These are phyloP conservation scores for Magnaporthales sp. DNA, from an alignment of 2,329 filamentous ascomycete species.

Conservation along the genomic window DNA sequence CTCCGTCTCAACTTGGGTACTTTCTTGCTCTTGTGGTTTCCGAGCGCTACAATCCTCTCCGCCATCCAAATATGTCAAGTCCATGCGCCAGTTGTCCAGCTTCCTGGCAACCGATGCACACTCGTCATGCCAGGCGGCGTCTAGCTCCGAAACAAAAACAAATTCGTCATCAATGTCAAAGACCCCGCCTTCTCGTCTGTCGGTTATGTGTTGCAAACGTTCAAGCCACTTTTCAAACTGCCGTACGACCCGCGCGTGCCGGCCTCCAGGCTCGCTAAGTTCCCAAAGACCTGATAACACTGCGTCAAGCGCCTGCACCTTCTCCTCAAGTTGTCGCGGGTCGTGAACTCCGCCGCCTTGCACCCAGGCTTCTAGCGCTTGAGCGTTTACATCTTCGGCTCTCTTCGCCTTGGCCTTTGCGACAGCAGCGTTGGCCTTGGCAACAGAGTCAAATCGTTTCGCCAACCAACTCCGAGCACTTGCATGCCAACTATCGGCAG, in stretches of 20 bases:
- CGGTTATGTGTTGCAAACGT: neutral
- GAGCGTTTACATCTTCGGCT: slow-evolving; percentile 40
- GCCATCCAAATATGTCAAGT: slow-evolving; percentile 33
- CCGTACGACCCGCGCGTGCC: slow-evolving; percentile 44
- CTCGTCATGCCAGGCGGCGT: slow-evolving; percentile 50
- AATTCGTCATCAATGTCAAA: slow-evolving; percentile 14
- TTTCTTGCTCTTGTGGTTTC: neutral
- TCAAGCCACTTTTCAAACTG: slow-evolving; percentile 39
- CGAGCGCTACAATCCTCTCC: slow-evolving; percentile 8
- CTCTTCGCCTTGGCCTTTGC: slow-evolving; percentile 29
- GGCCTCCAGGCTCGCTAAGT: slow-evolving; percentile 45
- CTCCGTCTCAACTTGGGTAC: slow-evolving; percentile 9
- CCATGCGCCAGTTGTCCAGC: slow-evolving; percentile 43
- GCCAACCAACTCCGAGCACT: slow-evolving; percentile 44
- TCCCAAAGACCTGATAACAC: slow-evolving; percentile 49
- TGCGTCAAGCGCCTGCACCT: slow-evolving; percentile 47
- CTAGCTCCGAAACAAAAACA: slow-evolving; percentile 46
- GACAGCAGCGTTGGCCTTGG: slow-evolving; percentile 24
- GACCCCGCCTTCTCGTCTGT: slow-evolving; percentile 10
- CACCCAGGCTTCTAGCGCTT: slow-evolving; percentile 44
- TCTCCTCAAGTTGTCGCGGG: slow-evolving; percentile 33
- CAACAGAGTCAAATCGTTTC: slow-evolving; percentile 29
- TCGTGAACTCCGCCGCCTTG: slow-evolving; percentile 14
- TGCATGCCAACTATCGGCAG: slow-evolving; percentile 40
- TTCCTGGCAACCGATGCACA: slow-evolving; percentile 41